These are phyloP conservation scores for Eimeria necatrix DNA, from an alignment of 169 alveolate genomes.

Conservation along the genomic window DNA sequence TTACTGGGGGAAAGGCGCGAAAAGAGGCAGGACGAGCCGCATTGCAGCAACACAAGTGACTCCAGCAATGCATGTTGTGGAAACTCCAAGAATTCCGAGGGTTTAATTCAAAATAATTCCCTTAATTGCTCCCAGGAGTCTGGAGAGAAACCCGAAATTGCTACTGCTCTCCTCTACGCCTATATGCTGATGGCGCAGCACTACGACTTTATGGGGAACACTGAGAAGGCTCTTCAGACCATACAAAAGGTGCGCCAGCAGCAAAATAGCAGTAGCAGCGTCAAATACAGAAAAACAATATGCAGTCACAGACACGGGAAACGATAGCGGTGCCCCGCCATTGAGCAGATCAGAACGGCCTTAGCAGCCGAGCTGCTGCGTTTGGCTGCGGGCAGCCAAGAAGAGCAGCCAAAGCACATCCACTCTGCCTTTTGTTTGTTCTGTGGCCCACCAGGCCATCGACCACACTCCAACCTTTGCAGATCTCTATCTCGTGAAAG, in stretches of 20 bases:
- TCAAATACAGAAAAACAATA: not conserved
- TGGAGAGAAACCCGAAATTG: conserved; percentile 1
- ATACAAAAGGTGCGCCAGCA: conserved; percentile 59
- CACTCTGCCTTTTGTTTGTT: not conserved
- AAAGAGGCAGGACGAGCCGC: conserved; percentile 54
- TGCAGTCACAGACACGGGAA: not conserved
- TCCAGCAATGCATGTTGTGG: not conserved
- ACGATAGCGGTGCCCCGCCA: no score
- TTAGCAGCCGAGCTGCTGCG: no score
- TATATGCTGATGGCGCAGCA: conserved; percentile 82
- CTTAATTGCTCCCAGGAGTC: not conserved
- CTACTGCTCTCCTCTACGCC: conserved; percentile 58
- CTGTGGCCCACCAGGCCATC: conserved; percentile 35
- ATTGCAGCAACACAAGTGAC: not conserved
- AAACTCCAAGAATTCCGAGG: not conserved
- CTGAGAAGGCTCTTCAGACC: conserved; percentile 75
- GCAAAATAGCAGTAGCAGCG: not conserved
- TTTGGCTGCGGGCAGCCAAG: no score
- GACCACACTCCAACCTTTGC: conserved; percentile 78
- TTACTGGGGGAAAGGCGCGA: not conserved
- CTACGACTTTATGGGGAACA: conserved; percentile 79
- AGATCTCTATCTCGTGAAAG: conserved; percentile 80
- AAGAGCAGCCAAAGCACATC: no score
- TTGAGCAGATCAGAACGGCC: no score
- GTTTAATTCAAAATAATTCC: not conserved